Percentiles rank a stretch among this genome's conserved stretches.
Evolutionary conservation across 2,329 filamentous ascomycete genomes (phyloP).

Genomic region (Paraconiothyrium brasiliense): DNA sequence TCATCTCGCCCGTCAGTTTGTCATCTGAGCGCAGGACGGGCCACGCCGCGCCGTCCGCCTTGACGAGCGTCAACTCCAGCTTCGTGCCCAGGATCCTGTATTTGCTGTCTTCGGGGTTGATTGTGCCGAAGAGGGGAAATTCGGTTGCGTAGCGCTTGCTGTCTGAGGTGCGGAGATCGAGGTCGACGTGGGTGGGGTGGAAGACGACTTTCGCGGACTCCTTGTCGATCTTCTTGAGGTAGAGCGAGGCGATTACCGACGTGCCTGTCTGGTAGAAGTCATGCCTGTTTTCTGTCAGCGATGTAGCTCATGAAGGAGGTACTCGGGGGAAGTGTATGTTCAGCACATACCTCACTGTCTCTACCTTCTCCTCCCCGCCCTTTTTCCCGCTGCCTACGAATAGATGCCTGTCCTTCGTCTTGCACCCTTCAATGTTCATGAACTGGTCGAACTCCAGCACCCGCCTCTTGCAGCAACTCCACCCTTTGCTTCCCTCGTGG

Average conservation of each 20-base stretch:
- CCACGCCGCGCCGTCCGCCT: conserved; percentile 82
- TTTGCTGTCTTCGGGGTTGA: conserved; percentile 77
- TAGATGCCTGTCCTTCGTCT: conserved; percentile 80
- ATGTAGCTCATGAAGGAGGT: conserved; percentile 18
- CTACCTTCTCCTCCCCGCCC: conserved; percentile 75
- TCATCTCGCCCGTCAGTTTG: conserved; percentile 76
- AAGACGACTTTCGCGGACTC: conserved; percentile 78
- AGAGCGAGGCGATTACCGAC: conserved; percentile 88
- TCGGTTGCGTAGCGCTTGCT: conserved; percentile 80
- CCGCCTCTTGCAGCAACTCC: conserved; percentile 93
- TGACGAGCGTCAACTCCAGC: conserved; percentile 78
- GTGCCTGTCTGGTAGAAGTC: conserved; percentile 95
- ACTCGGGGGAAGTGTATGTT: neutral
- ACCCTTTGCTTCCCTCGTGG: conserved; percentile 97
- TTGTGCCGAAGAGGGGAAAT: conserved; percentile 78
- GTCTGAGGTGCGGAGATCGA: conserved; percentile 89
- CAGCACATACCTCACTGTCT: conserved; percentile 72
- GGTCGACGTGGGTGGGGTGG: conserved; percentile 66
- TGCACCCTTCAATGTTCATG: conserved; percentile 92
- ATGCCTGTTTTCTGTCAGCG: conserved; percentile 61
- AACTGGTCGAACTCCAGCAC: conserved; percentile 98
- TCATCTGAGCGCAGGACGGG: conserved; percentile 85
- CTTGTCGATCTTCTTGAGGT: conserved; percentile 97
- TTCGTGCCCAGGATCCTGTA: conserved; percentile 90
- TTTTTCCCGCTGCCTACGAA: conserved; percentile 83